phyloP scores from a whole-genome alignment of 225 moss, liverwort and hornwort genomes.

The Pseudisothecium myosuroides region DNA sequence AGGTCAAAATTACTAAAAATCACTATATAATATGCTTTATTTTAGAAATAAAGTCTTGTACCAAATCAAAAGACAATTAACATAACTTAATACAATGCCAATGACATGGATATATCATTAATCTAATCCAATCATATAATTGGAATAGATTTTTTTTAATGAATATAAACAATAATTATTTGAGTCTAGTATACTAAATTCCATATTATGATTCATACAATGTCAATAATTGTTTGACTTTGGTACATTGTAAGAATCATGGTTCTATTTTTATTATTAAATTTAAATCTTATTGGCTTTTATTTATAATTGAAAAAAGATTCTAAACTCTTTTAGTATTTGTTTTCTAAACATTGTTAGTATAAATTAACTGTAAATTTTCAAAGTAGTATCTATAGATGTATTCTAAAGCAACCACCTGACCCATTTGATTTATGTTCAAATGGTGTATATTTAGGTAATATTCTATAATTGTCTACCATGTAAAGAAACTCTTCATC shows the following conservation, averaged over 20 bases:
- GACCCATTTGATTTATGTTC: neutral
- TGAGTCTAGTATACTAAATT: neutral
- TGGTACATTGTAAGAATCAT: neutral
- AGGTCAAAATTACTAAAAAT: neutral
- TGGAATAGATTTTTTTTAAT: neutral
- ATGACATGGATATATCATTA: neutral
- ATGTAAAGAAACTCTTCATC: neutral
- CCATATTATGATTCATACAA: neutral
- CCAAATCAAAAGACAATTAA: neutral
- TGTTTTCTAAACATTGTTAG: neutral
- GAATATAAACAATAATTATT: neutral
- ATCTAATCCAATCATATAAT: neutral
- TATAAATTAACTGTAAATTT: neutral
- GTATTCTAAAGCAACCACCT: rapidly evolving
- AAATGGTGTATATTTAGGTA: neutral
- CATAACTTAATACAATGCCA: neutral
- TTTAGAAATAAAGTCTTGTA: neutral
- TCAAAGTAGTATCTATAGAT: neutral
- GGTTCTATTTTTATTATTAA: neutral
- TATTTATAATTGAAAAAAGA: neutral
- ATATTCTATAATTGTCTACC: neutral
- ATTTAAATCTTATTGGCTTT: neutral
- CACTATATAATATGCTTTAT: neutral
- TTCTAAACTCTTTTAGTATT: neutral
- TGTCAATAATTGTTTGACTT: neutral